A percentile compares a stretch with the other conserved stretches of the same genome.
Conservation (phyloP, 2,329 filamentous ascomycete species). For the Lachnellula occidentalis region DNA sequence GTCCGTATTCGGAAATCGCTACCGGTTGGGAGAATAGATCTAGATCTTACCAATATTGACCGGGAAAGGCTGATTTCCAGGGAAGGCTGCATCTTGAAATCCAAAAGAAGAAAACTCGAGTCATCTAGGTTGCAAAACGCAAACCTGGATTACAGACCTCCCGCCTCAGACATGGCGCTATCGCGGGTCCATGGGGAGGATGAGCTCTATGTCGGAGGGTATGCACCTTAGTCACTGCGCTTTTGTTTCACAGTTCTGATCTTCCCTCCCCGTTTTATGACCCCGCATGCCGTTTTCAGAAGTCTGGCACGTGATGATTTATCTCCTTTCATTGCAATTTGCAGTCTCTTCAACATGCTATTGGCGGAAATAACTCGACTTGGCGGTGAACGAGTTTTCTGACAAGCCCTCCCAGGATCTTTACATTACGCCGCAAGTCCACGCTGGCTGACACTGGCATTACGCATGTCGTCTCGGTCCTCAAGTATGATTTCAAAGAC, state of each 20-base stretch:
- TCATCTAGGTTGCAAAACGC: background rate
- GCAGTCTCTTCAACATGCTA: background rate
- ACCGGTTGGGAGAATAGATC: no score
- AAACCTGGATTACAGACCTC: constrained; percentile 22
- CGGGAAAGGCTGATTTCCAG: no score
- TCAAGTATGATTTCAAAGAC: constrained; percentile 56
- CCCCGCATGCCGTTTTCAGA: constrained; percentile 33
- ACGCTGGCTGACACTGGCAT: constrained; percentile 68
- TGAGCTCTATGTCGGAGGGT: constrained; percentile 78
- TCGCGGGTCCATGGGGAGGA: constrained; percentile 64
- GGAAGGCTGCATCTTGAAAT: no score
- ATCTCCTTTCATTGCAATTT: background rate
- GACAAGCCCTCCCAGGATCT: constrained; percentile 52
- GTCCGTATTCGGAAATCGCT: no score
- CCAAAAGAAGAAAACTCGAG: background rate
- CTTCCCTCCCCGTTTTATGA: constrained; percentile 1
- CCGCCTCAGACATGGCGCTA: constrained; percentile 46
- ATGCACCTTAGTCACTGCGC: constrained; percentile 32
- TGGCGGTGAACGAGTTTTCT: background rate
- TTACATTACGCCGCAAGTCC: constrained; percentile 67
- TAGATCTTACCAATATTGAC: no score
- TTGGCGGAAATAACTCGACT: background rate
- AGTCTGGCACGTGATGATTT: constrained; percentile 2
- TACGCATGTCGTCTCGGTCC: constrained; percentile 84
- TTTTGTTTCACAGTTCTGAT: background rate